Conservation (phyloP, 139 green algal genomes). For the Nannochloris sp. region DNA sequence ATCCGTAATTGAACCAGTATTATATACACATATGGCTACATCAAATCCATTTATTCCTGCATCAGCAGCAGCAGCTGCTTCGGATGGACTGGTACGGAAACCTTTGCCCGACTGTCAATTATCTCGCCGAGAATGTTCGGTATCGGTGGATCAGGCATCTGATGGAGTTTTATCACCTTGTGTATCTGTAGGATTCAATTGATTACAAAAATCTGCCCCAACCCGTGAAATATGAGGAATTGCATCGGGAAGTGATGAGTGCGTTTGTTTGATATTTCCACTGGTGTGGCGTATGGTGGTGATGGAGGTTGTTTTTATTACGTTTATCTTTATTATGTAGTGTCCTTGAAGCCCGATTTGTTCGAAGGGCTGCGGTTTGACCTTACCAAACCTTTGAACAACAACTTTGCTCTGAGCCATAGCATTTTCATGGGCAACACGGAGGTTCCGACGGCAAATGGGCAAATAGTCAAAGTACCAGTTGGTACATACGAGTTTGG, state of each 20-base stretch:
- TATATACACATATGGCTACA: conserved; percentile 6
- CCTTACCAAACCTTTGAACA: conserved; percentile 94
- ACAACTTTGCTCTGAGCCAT: conserved; percentile 93
- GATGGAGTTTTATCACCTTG: too few relatives aligned
- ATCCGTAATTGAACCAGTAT: not conserved
- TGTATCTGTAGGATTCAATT: not conserved
- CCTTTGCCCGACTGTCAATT: not conserved
- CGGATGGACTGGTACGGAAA: conserved; percentile 1
- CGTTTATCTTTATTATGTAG: conserved; percentile 25
- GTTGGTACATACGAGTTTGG: conserved; percentile 95
- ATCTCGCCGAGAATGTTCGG: too few relatives aligned
- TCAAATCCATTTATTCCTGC: conserved; percentile 23
- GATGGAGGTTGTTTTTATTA: not conserved
- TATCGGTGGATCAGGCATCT: too few relatives aligned
- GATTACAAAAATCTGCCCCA: conserved; percentile 51
- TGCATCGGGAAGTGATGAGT: conserved; percentile 80
- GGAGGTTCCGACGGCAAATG: conserved; percentile 68
- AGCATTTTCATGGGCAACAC: conserved; percentile 90
- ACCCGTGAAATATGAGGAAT: conserved; percentile 89
- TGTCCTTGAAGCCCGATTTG: conserved; percentile 90
- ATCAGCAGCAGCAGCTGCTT: conserved; percentile 9
- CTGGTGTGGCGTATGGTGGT: not conserved
- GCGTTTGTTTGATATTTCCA: conserved; percentile 27
- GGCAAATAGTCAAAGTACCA: conserved; percentile 74
- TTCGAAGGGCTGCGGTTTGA: conserved; percentile 98